Conservation (phyloP, 2,329 filamentous ascomycete genomes). For the Hypomyces perniciosus region DNA sequence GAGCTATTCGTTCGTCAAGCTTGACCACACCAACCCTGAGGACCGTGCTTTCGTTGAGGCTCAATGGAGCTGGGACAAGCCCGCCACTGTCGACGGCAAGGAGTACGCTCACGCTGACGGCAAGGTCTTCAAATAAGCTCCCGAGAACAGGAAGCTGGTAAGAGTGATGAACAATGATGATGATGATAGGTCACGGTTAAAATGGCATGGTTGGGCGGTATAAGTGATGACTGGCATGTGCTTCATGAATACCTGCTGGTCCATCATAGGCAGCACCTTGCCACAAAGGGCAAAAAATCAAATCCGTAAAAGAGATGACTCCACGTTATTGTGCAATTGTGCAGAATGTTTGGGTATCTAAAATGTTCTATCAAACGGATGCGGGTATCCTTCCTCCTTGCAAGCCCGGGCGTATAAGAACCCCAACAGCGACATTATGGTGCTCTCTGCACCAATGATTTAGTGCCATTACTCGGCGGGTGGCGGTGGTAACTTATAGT, state of each 20-base stretch:
- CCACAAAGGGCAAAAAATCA: constrained; percentile 4
- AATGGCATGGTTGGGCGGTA: constrained; percentile 21
- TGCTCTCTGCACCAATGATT: background rate
- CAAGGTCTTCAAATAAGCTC: constrained; percentile 95
- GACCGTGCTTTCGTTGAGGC: constrained; percentile 81
- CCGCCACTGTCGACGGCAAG: constrained; percentile 75
- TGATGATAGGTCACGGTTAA: constrained; percentile 31
- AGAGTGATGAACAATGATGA: constrained; percentile 19
- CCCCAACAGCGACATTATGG: background rate
- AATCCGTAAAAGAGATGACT: constrained; percentile 6
- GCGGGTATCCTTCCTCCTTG: background rate
- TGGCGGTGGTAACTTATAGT: constrained; percentile 17
- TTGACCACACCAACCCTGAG: constrained; percentile 79
- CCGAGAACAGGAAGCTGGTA: constrained; percentile 14
- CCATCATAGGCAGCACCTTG: background rate
- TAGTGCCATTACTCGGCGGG: background rate
- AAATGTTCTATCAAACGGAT: background rate
- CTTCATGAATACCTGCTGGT: constrained; percentile 8
- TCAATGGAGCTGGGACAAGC: constrained; percentile 90
- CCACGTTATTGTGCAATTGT: background rate
- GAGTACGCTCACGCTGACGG: constrained; percentile 81
- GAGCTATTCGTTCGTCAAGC: constrained; percentile 94
- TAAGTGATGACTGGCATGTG: constrained; percentile 22
- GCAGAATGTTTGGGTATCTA: background rate
- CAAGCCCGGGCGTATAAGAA: no score